These are phyloP conservation scores for Cucurbita argyrosperma DNA, from an alignment of 306 rosid genomes.

Conservation along the genomic window DNA sequence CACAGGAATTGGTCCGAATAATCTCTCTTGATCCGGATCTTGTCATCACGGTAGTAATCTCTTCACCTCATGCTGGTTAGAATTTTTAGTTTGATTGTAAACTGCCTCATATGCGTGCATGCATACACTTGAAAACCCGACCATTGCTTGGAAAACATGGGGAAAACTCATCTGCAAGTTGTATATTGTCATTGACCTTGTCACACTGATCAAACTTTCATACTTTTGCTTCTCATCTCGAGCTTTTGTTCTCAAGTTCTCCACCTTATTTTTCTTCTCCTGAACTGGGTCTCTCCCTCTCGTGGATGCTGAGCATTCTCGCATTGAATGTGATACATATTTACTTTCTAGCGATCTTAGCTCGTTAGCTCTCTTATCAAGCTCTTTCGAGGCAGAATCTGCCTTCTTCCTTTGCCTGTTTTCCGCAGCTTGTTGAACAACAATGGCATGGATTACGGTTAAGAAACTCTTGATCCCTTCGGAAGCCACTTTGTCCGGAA, in stretches of 20 bases:
- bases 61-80: slow-evolving; percentile 48
- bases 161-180: slow-evolving; percentile 95
- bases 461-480: slow-evolving; percentile 89
- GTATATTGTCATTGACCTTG: slow-evolving; percentile 78
- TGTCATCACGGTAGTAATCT: slow-evolving; percentile 25
- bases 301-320: slow-evolving; percentile 17
- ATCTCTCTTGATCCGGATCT: not conserved
- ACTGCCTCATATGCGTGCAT: slow-evolving; percentile 64
- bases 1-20: not conserved
- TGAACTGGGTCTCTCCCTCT: slow-evolving; percentile 38
- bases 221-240: slow-evolving; percentile 74
- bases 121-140: slow-evolving; percentile 91
- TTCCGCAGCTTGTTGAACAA: slow-evolving; percentile 78
- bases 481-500: slow-evolving; percentile 78
- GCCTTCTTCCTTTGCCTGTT: slow-evolving; percentile 66
- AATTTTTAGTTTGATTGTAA: slow-evolving; percentile 56
- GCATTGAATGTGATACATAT: slow-evolving; percentile 49
- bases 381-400: slow-evolving; percentile 54
- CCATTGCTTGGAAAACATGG: slow-evolving; percentile 83
- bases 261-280: slow-evolving; percentile 67
- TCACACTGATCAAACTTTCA: slow-evolving; percentile 60
- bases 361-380: slow-evolving; percentile 60
- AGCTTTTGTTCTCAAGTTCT: slow-evolving; percentile 45
- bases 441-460: slow-evolving; percentile 70
- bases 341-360: slow-evolving; percentile 67